phyloP scores from a whole-genome alignment of 495 filamentous ascomycete genomes.

The Penicillium riverlandense region DNA sequence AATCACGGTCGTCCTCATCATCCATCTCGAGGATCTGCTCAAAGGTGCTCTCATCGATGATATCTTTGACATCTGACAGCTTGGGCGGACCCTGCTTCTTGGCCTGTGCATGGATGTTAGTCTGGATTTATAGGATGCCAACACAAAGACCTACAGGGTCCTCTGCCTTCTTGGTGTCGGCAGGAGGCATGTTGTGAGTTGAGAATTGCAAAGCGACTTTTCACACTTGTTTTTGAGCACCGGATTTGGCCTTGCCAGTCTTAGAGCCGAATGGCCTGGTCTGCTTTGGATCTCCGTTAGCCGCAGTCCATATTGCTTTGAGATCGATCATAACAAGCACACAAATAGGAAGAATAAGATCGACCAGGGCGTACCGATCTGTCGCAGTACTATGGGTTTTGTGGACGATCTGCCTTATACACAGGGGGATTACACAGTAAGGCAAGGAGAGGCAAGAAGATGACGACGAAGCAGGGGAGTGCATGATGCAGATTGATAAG shows the following conservation, averaged over 20 bases:
- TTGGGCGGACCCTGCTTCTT: constrained; percentile 34
- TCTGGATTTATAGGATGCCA: too few relatives aligned
- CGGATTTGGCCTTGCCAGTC: too few relatives aligned
- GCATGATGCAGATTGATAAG: neutral
- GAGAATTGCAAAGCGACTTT: neutral
- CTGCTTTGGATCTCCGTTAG: too few relatives aligned
- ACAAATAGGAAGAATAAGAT: too few relatives aligned
- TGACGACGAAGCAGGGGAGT: neutral
- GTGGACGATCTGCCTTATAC: neutral
- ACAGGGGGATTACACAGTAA: constrained; percentile 1
- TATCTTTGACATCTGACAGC: constrained; percentile 53
- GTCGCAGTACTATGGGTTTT: too few relatives aligned
- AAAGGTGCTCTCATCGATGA: constrained; percentile 74
- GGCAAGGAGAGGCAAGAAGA: constrained; percentile 2
- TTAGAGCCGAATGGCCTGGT: too few relatives aligned
- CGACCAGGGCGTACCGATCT: too few relatives aligned
- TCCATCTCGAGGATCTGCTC: constrained; percentile 97
- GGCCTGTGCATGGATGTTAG: constrained; percentile 20
- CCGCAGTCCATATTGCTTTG: too few relatives aligned
- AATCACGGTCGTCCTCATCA: constrained; percentile 71
- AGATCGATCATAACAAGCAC: too few relatives aligned
- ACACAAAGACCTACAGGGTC: constrained; percentile 15
- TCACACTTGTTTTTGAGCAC: too few relatives aligned
- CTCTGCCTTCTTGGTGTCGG: constrained; percentile 21
- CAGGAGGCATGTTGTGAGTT: constrained; percentile 19